These are phyloP conservation scores for Rhodotorula sp. DNA, from an alignment of 1,284 basidiomycete species.

Conservation along the genomic window DNA sequence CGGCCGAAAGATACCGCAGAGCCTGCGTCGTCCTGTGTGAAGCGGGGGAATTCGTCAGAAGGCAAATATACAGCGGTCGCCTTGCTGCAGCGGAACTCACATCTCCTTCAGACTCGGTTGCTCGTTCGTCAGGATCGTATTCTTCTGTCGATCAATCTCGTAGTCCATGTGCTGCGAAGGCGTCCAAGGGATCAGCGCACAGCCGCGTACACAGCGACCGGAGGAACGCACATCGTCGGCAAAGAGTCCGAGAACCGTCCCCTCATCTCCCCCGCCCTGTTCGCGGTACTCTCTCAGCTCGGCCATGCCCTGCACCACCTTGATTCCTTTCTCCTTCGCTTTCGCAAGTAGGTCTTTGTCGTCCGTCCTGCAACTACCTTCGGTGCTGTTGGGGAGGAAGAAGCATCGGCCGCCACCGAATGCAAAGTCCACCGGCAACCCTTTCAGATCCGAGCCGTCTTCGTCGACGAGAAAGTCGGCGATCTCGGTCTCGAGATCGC, in stretches of 20 bases:
- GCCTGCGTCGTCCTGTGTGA: conserved; percentile 36
- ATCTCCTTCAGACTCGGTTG: conserved; percentile 35
- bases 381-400: conserved; percentile 47
- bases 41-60: too few relatives aligned
- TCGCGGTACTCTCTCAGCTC: conserved; percentile 28
- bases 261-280: conserved; percentile 12
- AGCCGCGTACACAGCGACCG: not conserved
- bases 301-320: conserved; percentile 32
- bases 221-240: conserved; percentile 42
- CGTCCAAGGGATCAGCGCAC: fast-evolving
- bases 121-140: conserved; percentile 17
- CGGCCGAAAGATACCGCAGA: conserved; percentile 36
- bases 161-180: conserved; percentile 44
- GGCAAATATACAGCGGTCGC: too few relatives aligned
- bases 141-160: conserved; percentile 45
- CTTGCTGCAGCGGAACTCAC: conserved; percentile 8
- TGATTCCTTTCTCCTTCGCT: conserved; percentile 38
- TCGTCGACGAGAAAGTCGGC: conserved; percentile 39
- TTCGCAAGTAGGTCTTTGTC: conserved; percentile 44
- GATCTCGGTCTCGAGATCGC: conserved; percentile 41
- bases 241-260: conserved; percentile 26
- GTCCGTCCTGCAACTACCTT: conserved; percentile 46
- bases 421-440: conserved; percentile 46
- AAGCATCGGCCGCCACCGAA: conserved; percentile 50
- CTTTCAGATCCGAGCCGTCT: conserved; percentile 29